Evolutionary conservation across 192 early-diverging fungal genomes (phyloP).

Genomic region (Powellomyces hirtus): DNA sequence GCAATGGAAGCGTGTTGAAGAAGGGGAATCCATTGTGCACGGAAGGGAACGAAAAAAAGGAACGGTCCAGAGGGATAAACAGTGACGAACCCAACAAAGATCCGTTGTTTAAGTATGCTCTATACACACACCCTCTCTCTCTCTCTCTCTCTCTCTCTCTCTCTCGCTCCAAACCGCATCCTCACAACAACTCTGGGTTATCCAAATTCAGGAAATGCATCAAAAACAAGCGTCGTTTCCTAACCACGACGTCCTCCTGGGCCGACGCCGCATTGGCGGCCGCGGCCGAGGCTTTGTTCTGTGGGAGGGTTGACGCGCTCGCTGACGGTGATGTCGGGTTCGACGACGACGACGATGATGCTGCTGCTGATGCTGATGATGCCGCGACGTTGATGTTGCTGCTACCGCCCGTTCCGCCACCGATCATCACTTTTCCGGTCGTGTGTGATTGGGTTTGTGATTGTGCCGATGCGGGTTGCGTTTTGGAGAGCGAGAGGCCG

Average conservation of each 20-base stretch:
- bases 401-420: slow-evolving; percentile 17
- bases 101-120: too few relatives aligned
- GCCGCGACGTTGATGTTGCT: too few relatives aligned
- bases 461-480: not conserved
- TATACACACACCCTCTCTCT: too few relatives aligned
- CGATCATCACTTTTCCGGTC: slow-evolving; percentile 10
- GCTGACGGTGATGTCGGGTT: not conserved
- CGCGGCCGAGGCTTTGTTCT: not conserved
- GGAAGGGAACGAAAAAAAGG: too few relatives aligned
- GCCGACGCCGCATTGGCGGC: not conserved
- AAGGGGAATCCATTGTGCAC: too few relatives aligned
- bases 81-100: too few relatives aligned
- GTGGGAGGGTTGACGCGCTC: not conserved
- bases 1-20: too few relatives aligned
- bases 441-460: too few relatives aligned
- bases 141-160: too few relatives aligned
- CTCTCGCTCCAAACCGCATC: too few relatives aligned
- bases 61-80: too few relatives aligned
- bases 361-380: not conserved
- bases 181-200: slow-evolving; percentile 18
- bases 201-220: slow-evolving; percentile 32
- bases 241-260: slow-evolving; percentile 12
- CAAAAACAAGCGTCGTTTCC: slow-evolving; percentile 30
- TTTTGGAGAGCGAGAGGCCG: not conserved
- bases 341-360: not conserved